Percentiles rank a stretch among this genome's conserved stretches.
Conservation (phyloP, 2,329 filamentous ascomycete species). For the Trichoderma koningiopsis region DNA sequence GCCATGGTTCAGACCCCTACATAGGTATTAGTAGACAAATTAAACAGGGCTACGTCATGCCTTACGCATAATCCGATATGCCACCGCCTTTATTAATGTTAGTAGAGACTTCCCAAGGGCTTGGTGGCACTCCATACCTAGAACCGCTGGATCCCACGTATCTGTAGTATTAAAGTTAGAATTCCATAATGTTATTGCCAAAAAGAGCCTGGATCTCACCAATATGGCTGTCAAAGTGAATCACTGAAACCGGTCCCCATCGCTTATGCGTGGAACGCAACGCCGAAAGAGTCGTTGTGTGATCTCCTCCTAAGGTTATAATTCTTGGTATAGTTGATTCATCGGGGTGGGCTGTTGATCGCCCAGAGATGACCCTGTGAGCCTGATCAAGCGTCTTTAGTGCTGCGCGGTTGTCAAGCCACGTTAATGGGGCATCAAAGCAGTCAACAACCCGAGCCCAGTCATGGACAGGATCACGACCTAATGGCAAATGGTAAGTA, state of each 20-base stretch:
- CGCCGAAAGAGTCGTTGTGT: constrained; percentile 67
- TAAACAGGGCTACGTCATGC: background rate
- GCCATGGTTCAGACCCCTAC: constrained; percentile 32
- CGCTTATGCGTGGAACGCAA: constrained; percentile 62
- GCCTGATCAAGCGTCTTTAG: constrained; percentile 32
- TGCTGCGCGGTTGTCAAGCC: constrained; percentile 32
- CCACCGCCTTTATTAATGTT: constrained; percentile 26
- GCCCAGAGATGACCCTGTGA: constrained; percentile 28
- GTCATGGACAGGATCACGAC: constrained; percentile 29
- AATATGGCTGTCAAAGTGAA: constrained; percentile 69
- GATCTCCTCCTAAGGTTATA: constrained; percentile 70
- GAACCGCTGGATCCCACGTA: constrained; percentile 31
- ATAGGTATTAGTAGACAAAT: background rate
- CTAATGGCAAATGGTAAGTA: background rate
- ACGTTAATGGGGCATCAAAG: constrained; percentile 56
- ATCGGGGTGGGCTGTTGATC: constrained; percentile 25
- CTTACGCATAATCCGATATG: constrained; percentile 31
- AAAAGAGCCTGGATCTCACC: constrained; percentile 11
- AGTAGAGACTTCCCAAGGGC: background rate
- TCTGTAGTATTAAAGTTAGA: constrained; percentile 8
- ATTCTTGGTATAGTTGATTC: constrained; percentile 38
- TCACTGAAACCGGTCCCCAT: constrained; percentile 64
- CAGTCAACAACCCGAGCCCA: constrained; percentile 82
- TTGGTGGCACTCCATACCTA: constrained; percentile 21
- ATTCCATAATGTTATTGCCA: background rate